These are phyloP conservation scores for Aspergillus fumigatiaffinis DNA, from an alignment of 2,329 filamentous ascomycete species.

Conservation along the genomic window DNA sequence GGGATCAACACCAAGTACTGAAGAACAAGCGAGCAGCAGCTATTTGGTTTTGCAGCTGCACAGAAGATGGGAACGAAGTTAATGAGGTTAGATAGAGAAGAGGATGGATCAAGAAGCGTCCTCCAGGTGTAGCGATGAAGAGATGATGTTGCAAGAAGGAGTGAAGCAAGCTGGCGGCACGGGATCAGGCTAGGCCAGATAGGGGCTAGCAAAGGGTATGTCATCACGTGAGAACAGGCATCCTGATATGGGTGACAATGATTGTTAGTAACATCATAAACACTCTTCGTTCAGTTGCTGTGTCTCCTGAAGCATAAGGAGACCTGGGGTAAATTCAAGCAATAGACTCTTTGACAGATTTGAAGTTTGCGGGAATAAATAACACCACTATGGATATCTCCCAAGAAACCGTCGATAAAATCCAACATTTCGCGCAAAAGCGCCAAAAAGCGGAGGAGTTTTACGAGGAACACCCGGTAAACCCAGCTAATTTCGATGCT, in stretches of 20 bases:
- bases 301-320: background rate
- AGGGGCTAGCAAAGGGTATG: slow-evolving; percentile 1
- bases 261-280: background rate
- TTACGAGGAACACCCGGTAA: slow-evolving; percentile 25
- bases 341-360: background rate
- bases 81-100: slow-evolving; percentile 4
- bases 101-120: slow-evolving; percentile 7
- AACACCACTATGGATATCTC: slow-evolving; percentile 25
- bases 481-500: slow-evolving; percentile 24
- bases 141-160: slow-evolving; percentile 21
- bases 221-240: slow-evolving; percentile 11
- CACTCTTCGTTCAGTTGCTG: background rate
- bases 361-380: background rate
- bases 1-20: background rate
- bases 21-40: background rate
- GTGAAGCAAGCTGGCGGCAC: slow-evolving; percentile 16
- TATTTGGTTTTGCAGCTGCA: background rate
- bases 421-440: slow-evolving; percentile 32
- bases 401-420: slow-evolving; percentile 29
- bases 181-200: slow-evolving; percentile 20
- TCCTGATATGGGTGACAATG: background rate
- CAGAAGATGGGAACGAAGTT: slow-evolving; percentile 5
- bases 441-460: slow-evolving; percentile 33
- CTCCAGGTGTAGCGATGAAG: slow-evolving; percentile 10
- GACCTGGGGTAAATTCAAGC: background rate